A percentile compares a stretch with the other conserved stretches of the same genome.
phyloP scores from a whole-genome alignment of 306 rosid species.

The Cucurbita maxima region DNA sequence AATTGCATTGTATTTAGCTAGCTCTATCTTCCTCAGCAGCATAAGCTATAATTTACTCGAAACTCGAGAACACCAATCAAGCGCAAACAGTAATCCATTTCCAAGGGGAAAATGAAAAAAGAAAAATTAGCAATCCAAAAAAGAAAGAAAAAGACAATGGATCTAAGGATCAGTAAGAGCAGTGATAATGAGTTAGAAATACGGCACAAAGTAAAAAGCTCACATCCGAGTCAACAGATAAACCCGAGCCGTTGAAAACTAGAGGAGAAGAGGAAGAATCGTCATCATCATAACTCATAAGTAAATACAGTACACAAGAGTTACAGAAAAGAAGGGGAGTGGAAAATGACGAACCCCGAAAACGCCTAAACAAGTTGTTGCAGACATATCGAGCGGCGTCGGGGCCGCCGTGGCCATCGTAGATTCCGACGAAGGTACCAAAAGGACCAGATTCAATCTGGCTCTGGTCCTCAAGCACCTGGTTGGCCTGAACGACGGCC shows the following conservation, averaged over 20 bases:
- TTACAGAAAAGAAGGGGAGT: not conserved
- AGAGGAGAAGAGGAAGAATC: not conserved
- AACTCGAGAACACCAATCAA: not conserved
- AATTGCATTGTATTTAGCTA: not conserved
- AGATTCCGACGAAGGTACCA: slow-evolving; percentile 77
- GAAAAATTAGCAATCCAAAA: not conserved
- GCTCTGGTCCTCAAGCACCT: slow-evolving; percentile 71
- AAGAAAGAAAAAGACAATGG: not conserved
- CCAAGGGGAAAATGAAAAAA: not conserved
- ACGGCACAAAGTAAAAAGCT: not conserved
- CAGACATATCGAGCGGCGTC: slow-evolving; percentile 69
- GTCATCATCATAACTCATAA: not conserved
- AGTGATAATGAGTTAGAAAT: not conserved
- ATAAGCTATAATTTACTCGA: not conserved
- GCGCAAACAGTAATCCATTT: not conserved
- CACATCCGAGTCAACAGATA: not conserved
- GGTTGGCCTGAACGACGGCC: slow-evolving; percentile 87
- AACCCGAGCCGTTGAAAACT: not conserved
- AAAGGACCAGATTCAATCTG: slow-evolving; percentile 80
- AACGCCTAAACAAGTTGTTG: slow-evolving; percentile 53
- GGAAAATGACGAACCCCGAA: slow-evolving; percentile 44
- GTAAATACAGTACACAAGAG: not conserved
- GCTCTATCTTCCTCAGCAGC: not conserved
- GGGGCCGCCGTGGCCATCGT: slow-evolving; percentile 87
- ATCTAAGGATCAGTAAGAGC: not conserved